Evolutionary conservation across 2,329 filamentous ascomycete genomes (phyloP).

Genomic region (Cladophialophora psammophila): DNA sequence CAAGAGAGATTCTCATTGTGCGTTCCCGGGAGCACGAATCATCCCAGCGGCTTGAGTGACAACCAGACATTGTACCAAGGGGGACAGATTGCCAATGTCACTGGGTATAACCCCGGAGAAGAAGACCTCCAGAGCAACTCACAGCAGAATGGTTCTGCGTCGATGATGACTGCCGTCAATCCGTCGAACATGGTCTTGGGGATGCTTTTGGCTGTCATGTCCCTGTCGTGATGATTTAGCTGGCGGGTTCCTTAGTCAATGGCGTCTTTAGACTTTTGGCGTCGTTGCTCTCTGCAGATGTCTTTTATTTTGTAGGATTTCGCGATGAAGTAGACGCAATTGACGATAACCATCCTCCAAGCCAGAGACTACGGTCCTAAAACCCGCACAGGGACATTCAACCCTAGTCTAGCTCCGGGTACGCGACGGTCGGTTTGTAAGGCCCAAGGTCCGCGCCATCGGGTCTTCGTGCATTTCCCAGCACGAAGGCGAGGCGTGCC

Average conservation of each 20-base stretch:
- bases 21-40: slow-evolving; percentile 19
- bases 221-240: not conserved
- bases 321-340: not conserved
- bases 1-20: slow-evolving; percentile 17
- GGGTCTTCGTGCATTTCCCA: too few relatives aligned
- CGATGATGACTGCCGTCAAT: not conserved
- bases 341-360: too few relatives aligned
- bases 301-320: not conserved
- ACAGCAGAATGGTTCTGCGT: slow-evolving; percentile 8
- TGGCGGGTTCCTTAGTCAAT: not conserved
- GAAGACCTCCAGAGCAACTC: not conserved
- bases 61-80: slow-evolving; percentile 30
- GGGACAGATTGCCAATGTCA: slow-evolving; percentile 29
- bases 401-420: too few relatives aligned
- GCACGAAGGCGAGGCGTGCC: too few relatives aligned
- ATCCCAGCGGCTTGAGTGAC: slow-evolving; percentile 31
- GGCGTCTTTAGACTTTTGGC: too few relatives aligned
- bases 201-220: not conserved
- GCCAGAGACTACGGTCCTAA: too few relatives aligned
- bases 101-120: slow-evolving; percentile 19
- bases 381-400: too few relatives aligned
- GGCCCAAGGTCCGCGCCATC: too few relatives aligned
- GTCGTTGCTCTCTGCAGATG: not conserved
- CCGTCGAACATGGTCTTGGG: slow-evolving; percentile 6
- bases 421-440: too few relatives aligned